phyloP scores from a whole-genome alignment of 305 asterid species.

The Fraxinus xanthoxyloides region DNA sequence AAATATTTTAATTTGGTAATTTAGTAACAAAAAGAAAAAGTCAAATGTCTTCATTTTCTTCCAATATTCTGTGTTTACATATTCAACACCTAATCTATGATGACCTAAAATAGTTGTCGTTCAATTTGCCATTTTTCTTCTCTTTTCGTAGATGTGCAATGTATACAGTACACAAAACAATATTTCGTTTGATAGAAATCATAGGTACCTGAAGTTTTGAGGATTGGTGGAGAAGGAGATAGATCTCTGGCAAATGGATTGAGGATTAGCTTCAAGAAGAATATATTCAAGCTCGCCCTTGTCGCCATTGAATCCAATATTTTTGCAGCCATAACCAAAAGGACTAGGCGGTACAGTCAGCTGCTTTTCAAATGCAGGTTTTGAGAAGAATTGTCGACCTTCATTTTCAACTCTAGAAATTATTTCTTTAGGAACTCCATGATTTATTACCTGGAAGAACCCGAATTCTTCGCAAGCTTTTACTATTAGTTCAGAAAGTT shows the following conservation, averaged over 20 bases:
- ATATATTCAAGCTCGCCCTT: slow-evolving; percentile 64
- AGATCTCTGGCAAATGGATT: slow-evolving; percentile 32
- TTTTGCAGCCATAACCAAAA: slow-evolving; percentile 66
- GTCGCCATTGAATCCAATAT: slow-evolving; percentile 66
- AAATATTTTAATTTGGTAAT: neutral
- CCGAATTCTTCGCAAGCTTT: slow-evolving; percentile 62
- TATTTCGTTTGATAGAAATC: neutral
- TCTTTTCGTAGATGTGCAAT: neutral
- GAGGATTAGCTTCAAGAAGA: slow-evolving; percentile 48
- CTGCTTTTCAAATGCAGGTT: slow-evolving; percentile 41
- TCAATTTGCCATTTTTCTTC: neutral
- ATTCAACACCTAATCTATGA: neutral
- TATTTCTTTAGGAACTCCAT: slow-evolving; percentile 42
- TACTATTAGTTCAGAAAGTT: slow-evolving; percentile 28
- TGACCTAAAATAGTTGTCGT: neutral
- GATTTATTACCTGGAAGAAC: slow-evolving; percentile 57
- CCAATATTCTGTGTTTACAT: neutral
- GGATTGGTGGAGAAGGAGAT: slow-evolving; percentile 40
- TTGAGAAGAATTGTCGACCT: slow-evolving; percentile 40
- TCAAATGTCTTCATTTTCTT: neutral
- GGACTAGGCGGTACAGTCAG: slow-evolving; percentile 51
- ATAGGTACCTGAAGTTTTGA: slow-evolving; percentile 42
- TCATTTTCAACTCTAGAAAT: slow-evolving; percentile 38
- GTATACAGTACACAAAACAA: neutral
- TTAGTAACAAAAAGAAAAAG: neutral